phyloP scores from a whole-genome alignment of 192 early-diverging fungal species.

The Chytriomyces sp. region DNA sequence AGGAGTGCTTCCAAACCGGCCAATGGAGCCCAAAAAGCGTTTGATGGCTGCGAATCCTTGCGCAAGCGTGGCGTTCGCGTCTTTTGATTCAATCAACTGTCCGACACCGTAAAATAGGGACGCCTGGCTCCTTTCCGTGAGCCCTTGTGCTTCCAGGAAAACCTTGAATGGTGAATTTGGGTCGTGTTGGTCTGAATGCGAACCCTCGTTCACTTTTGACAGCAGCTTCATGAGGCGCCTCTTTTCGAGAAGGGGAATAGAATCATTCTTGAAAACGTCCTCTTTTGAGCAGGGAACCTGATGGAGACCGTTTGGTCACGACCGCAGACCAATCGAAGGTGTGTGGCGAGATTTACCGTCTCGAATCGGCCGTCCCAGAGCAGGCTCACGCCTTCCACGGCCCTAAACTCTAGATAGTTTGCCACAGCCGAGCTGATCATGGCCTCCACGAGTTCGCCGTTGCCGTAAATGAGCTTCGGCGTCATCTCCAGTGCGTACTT shows the following conservation, averaged over 20 bases:
- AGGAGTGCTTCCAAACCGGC: slow-evolving; percentile 80
- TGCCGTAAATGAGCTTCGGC: slow-evolving; percentile 70
- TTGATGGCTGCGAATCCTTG: slow-evolving; percentile 72
- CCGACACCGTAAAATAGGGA: slow-evolving; percentile 43
- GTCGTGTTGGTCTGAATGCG: too few relatives aligned
- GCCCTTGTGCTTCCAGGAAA: slow-evolving; percentile 24
- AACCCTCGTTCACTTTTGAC: slow-evolving; percentile 37
- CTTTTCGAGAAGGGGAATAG: slow-evolving; percentile 80
- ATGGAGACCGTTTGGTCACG: background rate
- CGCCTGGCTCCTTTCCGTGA: slow-evolving; percentile 11
- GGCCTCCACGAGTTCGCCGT: slow-evolving; percentile 72
- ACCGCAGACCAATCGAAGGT: background rate
- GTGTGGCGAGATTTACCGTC: slow-evolving; percentile 42
- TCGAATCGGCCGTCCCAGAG: slow-evolving; percentile 47
- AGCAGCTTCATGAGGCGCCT: slow-evolving; percentile 89
- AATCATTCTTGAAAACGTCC: slow-evolving; percentile 83
- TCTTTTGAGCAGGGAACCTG: slow-evolving; percentile 87
- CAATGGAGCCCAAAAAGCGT: slow-evolving; percentile 74
- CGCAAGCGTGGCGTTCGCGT: background rate
- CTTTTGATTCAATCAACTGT: slow-evolving; percentile 12
- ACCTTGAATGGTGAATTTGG: too few relatives aligned
- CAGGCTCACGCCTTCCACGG: slow-evolving; percentile 71
- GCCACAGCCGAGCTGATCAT: slow-evolving; percentile 78
- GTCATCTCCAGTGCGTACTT: slow-evolving; percentile 70
- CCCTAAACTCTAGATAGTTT: slow-evolving; percentile 87